Evolutionary conservation across 306 rosid species (phyloP), one percentile per base, ranked within the genome.

Genomic region (Nissolia schottii): DNA sequence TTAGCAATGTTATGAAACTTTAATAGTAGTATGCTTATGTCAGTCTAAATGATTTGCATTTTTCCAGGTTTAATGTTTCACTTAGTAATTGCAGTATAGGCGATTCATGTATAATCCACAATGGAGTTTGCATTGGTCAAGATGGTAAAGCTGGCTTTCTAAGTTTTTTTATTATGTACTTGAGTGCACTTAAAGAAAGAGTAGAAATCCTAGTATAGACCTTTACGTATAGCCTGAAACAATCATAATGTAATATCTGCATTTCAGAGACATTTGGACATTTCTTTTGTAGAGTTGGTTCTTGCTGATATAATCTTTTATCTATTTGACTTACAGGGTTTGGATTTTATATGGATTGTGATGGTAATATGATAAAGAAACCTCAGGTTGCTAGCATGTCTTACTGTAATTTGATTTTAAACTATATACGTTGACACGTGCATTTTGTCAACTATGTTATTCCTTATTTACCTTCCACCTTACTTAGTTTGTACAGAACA

Each of bases 101-200:
- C n/a, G 88, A 91, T 61, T 85, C 81, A 16, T 93, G 98, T 75
- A 72, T 91, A 49, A 83, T 93, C 60, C 97, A 93, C 84, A 87
- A 73, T 45, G 98, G 98, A 49, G 96, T 85, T 41, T 89, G 96
- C 92, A 77, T 93, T 77, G 98, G 97, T 70, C 98, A 93, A 87
- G 97, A 93, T 79, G 98, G 97, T 93, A 87, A 84, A 78, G 67
- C 67, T 73, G 43, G 22, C 12, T 43, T 71, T 46, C 48, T 70
- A 34, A 32, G 18, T 72, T 37, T 65, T 70, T 41, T 49, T 56
- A 2, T 76, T 34, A 41, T 75, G 13, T 24, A 40, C 6, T 68
- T 19, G 3, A 61, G 29, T 38, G 13, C 16, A 29, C 40, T 53
- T 71, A 11, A 18, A 57, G 62, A 22, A 28, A 73, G 13, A 58